Evolutionary conservation across 495 filamentous ascomycete genomes (phyloP).

Genomic region (Tuber melanosporum): DNA sequence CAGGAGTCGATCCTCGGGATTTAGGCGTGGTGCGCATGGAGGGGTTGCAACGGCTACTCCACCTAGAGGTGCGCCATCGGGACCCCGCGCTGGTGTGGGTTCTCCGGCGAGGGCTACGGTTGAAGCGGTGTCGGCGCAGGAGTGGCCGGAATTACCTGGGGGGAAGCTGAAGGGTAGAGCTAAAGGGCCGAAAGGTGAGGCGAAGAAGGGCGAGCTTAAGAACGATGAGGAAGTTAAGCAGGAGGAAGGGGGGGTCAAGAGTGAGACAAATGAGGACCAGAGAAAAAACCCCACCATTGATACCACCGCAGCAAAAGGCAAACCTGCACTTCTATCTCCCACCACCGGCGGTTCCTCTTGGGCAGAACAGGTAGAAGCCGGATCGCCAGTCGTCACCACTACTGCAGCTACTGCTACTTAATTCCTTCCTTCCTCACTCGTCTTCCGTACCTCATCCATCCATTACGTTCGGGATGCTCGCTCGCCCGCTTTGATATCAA

Average conservation of each 20-base stretch:
- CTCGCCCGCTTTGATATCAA: not conserved
- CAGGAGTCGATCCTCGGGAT: conserved; percentile 24
- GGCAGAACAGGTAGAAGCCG: conserved; percentile 43
- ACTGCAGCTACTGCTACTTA: not conserved
- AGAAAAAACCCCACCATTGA: not conserved
- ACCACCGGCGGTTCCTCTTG: conserved; percentile 31
- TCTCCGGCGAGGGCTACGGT: conserved; percentile 13
- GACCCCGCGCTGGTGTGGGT: not conserved
- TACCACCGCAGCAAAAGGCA: not conserved
- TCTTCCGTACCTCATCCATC: not conserved
- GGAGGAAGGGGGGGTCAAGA: not conserved
- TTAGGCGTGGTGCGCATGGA: conserved; percentile 32
- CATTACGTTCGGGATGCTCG: not conserved
- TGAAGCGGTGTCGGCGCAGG: conserved; percentile 9
- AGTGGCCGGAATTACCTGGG: conserved; percentile 25
- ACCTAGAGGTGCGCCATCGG: conserved; percentile 1
- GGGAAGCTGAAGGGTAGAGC: not conserved
- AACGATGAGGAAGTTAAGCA: not conserved
- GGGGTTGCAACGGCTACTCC: conserved; percentile 12
- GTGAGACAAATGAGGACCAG: conserved; percentile 1
- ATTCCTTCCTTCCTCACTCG: not conserved
- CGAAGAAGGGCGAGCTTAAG: not conserved
- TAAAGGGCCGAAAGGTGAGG: not conserved
- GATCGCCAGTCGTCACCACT: conserved; percentile 10
- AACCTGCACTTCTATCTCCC: conserved; percentile 27